phyloP scores from a whole-genome alignment of 768 basidiomycete species.

The Lactarius tabidus region DNA sequence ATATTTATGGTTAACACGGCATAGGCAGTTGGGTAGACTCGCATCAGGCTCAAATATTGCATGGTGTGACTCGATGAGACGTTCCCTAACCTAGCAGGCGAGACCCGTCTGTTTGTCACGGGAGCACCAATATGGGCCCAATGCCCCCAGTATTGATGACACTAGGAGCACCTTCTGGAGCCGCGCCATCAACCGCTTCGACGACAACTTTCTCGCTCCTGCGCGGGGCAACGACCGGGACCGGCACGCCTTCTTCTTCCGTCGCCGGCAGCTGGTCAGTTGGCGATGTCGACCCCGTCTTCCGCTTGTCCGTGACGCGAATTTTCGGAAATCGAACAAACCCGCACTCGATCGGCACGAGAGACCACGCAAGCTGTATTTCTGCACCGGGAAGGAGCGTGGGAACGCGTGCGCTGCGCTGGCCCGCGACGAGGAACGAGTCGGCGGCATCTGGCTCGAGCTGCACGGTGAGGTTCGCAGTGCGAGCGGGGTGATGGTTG shows the following conservation, averaged over 20 bases:
- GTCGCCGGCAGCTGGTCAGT: conserved; percentile 38
- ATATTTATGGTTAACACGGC: neutral
- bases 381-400: conserved; percentile 72
- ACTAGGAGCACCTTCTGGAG: neutral
- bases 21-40: neutral
- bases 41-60: neutral
- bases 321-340: conserved; percentile 58
- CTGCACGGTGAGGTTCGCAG: conserved; percentile 66
- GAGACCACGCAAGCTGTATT: conserved; percentile 58
- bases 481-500: conserved; percentile 57
- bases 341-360: conserved; percentile 75
- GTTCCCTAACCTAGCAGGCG: neutral
- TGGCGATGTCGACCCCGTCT: neutral
- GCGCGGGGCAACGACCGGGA: conserved; percentile 60
- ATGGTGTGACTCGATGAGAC: neutral
- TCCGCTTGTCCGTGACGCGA: conserved; percentile 51
- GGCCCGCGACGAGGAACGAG: conserved; percentile 78
- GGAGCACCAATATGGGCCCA: conserved; percentile 20
- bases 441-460: conserved; percentile 67
- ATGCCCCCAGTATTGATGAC: neutral
- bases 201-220: conserved; percentile 35
- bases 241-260: conserved; percentile 62
- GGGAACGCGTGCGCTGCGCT: conserved; percentile 62
- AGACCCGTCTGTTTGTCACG: conserved; percentile 3
- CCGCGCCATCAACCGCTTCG: conserved; percentile 49